Evolutionary conservation across 192 early-diverging fungal species (phyloP).

Genomic region (Chytriomyces confervae): DNA sequence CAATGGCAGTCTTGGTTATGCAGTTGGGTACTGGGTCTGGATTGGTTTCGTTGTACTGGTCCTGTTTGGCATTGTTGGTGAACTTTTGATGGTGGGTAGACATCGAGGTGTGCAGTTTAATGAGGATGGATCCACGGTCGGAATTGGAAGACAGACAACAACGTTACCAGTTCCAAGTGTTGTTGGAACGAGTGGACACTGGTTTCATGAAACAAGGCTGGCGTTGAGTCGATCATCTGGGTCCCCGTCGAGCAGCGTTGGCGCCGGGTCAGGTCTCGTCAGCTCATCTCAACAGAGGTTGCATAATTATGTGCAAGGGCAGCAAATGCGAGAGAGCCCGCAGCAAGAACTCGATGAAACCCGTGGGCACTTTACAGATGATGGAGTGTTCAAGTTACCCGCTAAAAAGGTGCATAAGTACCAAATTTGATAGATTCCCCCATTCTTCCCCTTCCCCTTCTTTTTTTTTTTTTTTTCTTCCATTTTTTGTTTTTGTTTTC

Average conservation of each 20-base stretch:
- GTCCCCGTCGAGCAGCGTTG: no score
- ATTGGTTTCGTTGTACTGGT: slow-evolving; percentile 9
- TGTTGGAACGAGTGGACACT: slow-evolving; percentile 4
- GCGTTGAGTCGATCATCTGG: not conserved
- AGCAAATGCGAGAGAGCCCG: no score
- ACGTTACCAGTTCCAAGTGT: not conserved
- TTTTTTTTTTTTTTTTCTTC: no score
- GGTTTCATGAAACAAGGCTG: not conserved
- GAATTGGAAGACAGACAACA: not conserved
- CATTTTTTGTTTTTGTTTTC: no score
- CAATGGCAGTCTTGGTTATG: not conserved
- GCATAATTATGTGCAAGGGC: no score
- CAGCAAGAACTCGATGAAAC: not conserved
- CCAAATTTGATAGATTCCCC: not conserved
- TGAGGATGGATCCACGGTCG: not conserved
- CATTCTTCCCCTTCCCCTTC: no score
- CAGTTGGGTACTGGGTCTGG: not conserved
- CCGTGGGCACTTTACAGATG: not conserved
- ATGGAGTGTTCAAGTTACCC: not conserved
- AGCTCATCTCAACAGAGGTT: no score
- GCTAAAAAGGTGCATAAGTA: not conserved
- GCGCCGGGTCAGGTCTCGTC: no score
- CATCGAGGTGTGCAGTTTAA: not conserved
- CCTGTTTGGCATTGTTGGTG: not conserved
- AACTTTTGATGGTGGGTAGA: slow-evolving; percentile 8